Conservation (phyloP, 805 yeast species). For the Saccharomycodes ludwigii region DNA sequence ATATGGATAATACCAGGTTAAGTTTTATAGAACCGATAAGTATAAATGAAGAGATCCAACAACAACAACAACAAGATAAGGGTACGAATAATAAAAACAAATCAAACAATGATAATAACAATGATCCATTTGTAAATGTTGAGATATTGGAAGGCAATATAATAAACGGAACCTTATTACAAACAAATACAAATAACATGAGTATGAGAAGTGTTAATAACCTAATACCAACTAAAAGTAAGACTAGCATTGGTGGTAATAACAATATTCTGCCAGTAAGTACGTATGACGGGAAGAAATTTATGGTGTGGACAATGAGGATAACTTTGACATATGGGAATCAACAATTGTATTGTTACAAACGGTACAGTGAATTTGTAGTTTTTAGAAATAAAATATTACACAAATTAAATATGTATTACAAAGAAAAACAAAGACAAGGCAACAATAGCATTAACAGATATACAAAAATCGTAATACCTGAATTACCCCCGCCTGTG, state of each 20-base stretch:
- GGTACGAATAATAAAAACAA: no score
- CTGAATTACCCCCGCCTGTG: conserved; percentile 39
- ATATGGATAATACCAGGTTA: no score
- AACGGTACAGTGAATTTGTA: conserved; percentile 6
- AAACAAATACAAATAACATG: conserved; percentile 14
- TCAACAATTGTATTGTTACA: conserved; percentile 4
- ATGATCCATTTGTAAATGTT: conserved; percentile 3
- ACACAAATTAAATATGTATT: not conserved
- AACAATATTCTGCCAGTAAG: not conserved
- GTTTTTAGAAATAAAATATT: conserved; percentile 1
- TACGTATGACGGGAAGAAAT: not conserved
- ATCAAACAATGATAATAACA: no score
- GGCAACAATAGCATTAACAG: not conserved
- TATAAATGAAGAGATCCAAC: no score
- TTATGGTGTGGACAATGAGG: conserved; percentile 4
- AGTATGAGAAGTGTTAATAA: conserved; percentile 29
- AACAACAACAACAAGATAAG: no score
- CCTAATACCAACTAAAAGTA: conserved; percentile 6
- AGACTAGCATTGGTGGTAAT: not conserved
- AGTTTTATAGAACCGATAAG: no score
- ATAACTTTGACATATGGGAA: conserved; percentile 1
- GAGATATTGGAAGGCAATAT: conserved; percentile 5
- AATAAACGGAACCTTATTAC: no score
- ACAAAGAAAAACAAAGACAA: not conserved
- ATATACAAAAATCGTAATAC: conserved; percentile 23